A percentile compares a stretch with the other conserved stretches of the same genome.
Conservation (phyloP, 352 stramenopile species). For the Phytopythium mirpurense region DNA sequence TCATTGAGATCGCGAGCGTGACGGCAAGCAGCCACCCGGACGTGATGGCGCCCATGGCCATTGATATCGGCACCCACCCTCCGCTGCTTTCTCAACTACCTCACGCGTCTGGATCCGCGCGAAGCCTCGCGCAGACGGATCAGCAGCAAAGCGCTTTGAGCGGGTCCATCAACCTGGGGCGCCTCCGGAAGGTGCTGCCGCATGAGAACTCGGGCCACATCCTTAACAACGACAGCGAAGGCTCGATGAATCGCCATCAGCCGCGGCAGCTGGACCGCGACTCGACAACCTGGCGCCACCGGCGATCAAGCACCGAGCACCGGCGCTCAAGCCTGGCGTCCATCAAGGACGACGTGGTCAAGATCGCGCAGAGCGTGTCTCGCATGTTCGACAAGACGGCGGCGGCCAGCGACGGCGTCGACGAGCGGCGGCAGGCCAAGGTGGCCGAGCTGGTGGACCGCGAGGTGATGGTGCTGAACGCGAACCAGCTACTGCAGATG, state of each 20-base stretch:
- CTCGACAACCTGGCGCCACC: neutral
- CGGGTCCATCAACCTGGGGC: neutral
- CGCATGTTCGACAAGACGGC: slow-evolving; percentile 39
- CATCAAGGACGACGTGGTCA: slow-evolving; percentile 23
- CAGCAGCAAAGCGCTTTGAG: neutral
- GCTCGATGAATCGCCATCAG: neutral
- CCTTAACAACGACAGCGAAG: no score
- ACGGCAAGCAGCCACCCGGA: neutral
- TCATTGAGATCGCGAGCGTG: neutral
- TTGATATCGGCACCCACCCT: no score
- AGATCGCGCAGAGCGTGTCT: slow-evolving; percentile 27
- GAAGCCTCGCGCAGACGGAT: neutral
- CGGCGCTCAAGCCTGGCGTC: slow-evolving; percentile 10
- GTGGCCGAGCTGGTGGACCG: slow-evolving; percentile 53
- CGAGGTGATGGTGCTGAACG: slow-evolving; percentile 58
- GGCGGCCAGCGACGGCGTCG: slow-evolving; percentile 16
- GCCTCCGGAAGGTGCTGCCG: neutral
- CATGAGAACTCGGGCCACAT: neutral
- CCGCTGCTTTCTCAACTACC: no score
- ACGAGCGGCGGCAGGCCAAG: slow-evolving; percentile 32
- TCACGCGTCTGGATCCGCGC: neutral
- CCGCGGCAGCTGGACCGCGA: neutral
- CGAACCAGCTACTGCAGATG: slow-evolving; percentile 49
- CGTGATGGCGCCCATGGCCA: neutral
- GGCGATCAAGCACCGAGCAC: slow-evolving; percentile 4